phyloP scores from a whole-genome alignment of 768 basidiomycete genomes.

The Pulveroboletus ravenelii region DNA sequence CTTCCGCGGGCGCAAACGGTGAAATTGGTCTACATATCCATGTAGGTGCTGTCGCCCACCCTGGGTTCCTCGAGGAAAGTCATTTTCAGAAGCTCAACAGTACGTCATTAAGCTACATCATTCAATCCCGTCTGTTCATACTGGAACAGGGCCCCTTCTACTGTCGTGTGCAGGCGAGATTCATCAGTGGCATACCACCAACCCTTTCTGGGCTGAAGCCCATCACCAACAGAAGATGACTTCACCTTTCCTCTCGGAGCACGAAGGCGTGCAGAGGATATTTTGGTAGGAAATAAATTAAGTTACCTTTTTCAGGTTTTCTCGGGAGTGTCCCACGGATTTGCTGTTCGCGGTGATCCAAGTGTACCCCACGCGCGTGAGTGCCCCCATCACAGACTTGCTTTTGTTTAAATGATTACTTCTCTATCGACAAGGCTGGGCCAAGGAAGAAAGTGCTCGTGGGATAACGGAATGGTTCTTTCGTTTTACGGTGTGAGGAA shows the following conservation, averaged over 20 bases:
- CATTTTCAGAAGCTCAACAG: conserved; percentile 49
- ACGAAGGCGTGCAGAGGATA: conserved; percentile 52
- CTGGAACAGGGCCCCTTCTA: conserved; percentile 18
- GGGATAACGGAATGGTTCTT: conserved; percentile 48
- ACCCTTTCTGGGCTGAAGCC: background rate
- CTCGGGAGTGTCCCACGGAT: conserved; percentile 35
- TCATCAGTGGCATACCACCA: background rate
- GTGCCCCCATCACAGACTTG: background rate
- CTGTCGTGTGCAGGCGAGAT: conserved; percentile 25
- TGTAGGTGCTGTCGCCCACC: conserved; percentile 50
- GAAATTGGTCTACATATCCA: background rate
- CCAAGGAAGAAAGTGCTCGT: conserved; percentile 53
- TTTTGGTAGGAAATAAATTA: conserved; percentile 43
- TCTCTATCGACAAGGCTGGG: conserved; percentile 40
- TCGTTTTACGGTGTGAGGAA: conserved; percentile 30
- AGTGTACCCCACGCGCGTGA: conserved; percentile 15
- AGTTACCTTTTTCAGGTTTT: conserved; percentile 55
- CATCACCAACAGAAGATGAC: conserved; percentile 40
- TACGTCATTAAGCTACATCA: conserved; percentile 23
- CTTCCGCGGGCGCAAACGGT: background rate
- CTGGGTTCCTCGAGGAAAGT: conserved; percentile 45
- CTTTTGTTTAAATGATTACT: background rate
- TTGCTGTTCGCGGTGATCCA: conserved; percentile 22
- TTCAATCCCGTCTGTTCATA: background rate
- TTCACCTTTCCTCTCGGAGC: conserved; percentile 46